A percentile compares a stretch with the other conserved stretches of the same genome.
Conservation (phyloP, 257 asterid genomes). For the Capsicum baccatum region DNA sequence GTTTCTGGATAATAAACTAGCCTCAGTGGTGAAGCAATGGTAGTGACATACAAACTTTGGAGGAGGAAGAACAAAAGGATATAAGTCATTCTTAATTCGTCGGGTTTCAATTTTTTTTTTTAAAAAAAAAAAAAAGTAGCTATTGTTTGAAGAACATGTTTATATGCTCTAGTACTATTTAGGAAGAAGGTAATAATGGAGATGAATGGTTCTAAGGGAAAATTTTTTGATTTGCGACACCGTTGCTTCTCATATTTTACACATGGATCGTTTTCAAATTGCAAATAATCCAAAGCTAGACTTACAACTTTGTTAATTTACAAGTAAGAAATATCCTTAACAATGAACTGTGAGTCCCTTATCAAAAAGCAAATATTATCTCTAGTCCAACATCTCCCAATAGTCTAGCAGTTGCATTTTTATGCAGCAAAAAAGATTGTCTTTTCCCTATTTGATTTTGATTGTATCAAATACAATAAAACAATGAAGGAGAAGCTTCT, state of each 20-base stretch:
- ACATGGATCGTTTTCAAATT: constrained; percentile 92
- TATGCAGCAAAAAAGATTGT: constrained; percentile 62
- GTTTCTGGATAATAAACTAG: constrained; percentile 60
- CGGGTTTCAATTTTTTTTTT: not conserved
- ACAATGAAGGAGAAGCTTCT: too few relatives aligned
- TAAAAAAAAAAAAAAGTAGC: not conserved
- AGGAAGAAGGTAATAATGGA: not conserved
- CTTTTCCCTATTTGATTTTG: too few relatives aligned
- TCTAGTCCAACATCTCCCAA: constrained; percentile 92
- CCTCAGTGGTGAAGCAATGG: constrained; percentile 49
- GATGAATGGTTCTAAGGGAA: not conserved
- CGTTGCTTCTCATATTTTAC: constrained; percentile 57
- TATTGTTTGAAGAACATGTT: not conserved
- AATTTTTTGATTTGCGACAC: constrained; percentile 29
- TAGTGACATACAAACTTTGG: constrained; percentile 32
- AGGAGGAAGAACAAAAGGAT: constrained; percentile 35
- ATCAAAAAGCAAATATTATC: constrained; percentile 90
- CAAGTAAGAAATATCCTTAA: constrained; percentile 82
- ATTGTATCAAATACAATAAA: too few relatives aligned
- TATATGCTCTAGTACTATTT: not conserved
- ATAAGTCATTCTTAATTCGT: constrained; percentile 42
- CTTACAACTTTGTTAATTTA: constrained; percentile 90
- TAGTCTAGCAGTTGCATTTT: constrained; percentile 95
- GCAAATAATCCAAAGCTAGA: constrained; percentile 90
- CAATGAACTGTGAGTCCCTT: constrained; percentile 88